phyloP scores from a whole-genome alignment of 1,139 yeast species.

The Pichia sp. region DNA sequence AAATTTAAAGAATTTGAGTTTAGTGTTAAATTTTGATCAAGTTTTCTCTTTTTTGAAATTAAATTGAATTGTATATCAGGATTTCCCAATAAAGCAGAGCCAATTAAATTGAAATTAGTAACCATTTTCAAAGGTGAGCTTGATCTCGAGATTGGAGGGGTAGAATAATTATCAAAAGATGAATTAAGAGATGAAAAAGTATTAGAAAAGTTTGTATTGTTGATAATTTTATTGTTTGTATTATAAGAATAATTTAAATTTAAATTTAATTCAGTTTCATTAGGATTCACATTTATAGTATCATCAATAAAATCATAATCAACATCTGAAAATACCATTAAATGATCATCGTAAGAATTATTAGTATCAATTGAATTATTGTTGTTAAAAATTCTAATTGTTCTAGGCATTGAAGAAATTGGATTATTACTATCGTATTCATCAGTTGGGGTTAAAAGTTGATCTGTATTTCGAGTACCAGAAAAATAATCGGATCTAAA shows the following conservation, averaged over 20 bases:
- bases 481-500: too few relatives aligned
- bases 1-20: neutral
- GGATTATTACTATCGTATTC: too few relatives aligned
- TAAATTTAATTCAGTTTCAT: neutral
- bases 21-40: neutral
- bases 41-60: neutral
- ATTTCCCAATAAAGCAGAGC: neutral
- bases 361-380: neutral
- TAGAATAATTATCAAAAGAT: conserved; percentile 6
- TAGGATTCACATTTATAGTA: neutral
- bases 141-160: conserved; percentile 10
- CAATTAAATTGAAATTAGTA: neutral
- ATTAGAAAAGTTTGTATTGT: conserved; percentile 3
- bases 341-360: neutral
- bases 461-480: too few relatives aligned
- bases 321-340: too few relatives aligned
- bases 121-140: conserved; percentile 5
- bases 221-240: conserved; percentile 2
- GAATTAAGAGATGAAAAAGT: conserved; percentile 11
- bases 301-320: too few relatives aligned
- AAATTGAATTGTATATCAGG: too few relatives aligned
- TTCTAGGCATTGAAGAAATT: too few relatives aligned
- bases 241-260: conserved; percentile 3
- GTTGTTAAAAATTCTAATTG: neutral
- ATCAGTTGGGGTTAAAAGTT: too few relatives aligned